phyloP scores from a whole-genome alignment of 495 filamentous ascomycete genomes.

The Trichocladium antarcticum region DNA sequence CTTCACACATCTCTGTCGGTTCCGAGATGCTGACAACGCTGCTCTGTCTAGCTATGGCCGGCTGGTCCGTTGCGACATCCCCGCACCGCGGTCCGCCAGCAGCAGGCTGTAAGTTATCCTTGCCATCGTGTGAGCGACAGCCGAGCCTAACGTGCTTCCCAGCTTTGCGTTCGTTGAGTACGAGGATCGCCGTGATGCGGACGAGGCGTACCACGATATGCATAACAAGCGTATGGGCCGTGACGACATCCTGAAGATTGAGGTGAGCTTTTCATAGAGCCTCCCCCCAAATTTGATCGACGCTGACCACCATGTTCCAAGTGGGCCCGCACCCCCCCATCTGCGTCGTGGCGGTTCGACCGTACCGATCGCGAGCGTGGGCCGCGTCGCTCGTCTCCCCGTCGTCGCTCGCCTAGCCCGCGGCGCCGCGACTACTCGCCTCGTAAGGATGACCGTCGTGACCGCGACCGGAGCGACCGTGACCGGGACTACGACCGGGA shows the following conservation, averaged over 20 bases:
- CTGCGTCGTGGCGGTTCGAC: slow-evolving; percentile 97
- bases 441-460: slow-evolving; percentile 79
- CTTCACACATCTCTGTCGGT: slow-evolving; percentile 10
- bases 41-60: slow-evolving; percentile 71
- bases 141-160: not conserved
- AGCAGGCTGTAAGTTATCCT: slow-evolving; percentile 74
- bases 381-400: slow-evolving; percentile 51
- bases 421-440: slow-evolving; percentile 81
- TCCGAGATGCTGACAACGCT: slow-evolving; percentile 32
- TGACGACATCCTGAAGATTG: slow-evolving; percentile 94
- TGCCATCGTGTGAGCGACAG: not conserved
- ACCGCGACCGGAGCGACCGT: slow-evolving; percentile 58
- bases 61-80: slow-evolving; percentile 97
- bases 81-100: slow-evolving; percentile 81
- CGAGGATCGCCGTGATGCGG: slow-evolving; percentile 95
- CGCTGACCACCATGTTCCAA: slow-evolving; percentile 29
- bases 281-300: not conserved
- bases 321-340: slow-evolving; percentile 98
- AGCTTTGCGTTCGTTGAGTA: slow-evolving; percentile 99
- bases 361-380: slow-evolving; percentile 36
- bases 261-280: slow-evolving; percentile 46
- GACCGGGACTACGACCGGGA: slow-evolving; percentile 64
- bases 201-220: slow-evolving; percentile 99
- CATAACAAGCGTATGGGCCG: slow-evolving; percentile 97
- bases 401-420: slow-evolving; percentile 71